Evolutionary conservation across 2,329 filamentous ascomycete genomes (phyloP), one percentile per base, ranked within the genome.

Genomic region (Talaromyces sp.): DNA sequence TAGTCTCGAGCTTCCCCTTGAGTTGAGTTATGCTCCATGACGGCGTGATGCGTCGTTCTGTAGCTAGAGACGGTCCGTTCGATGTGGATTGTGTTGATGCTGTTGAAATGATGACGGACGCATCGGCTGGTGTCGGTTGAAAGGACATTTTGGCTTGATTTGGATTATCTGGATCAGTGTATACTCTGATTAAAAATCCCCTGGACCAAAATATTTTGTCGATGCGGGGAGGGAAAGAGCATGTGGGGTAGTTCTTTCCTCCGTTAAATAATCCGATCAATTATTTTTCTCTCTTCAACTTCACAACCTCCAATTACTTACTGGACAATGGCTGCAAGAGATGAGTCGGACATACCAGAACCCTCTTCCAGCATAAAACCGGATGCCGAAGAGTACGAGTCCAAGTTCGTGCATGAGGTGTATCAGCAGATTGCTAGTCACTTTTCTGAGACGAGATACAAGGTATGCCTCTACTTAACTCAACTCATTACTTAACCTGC

Each of bases 21-120:
- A 97, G 82, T 67, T 90, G 86, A 57, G 82, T 80, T 69, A 99
- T 88, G 61, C 87, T 88, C 94, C 94, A 99, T 65, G 92, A 88
- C 13, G 93, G 93, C 25, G 90, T 93, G 72, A 97, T 86, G 65
- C 94, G 89, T 61, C 93, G 89, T 77, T 99, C 94, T 53, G 91
- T 92, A 51, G 87, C 84, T 50, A 78, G 72, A 17, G 69, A 65
- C 2, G 74, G 71, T 40, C 69, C 64, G 13, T 62, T 61, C 37
- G 56, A 62, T 55, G 57, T 17, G 53, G 41, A 43, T 53, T 52
- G 64, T 56, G 19, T 58, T 53, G 57, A 43, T 25, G 57, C 65
- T 35, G 71, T 70, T 46, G 73, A 73, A 57, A 77, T 72, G 41
- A 72, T 64, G 59, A 76, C 73, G 45, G 73, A 69, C 31, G 76